These are phyloP conservation scores for Candolleomyces aberdarensis DNA, from an alignment of 768 basidiomycete genomes.

Conservation along the genomic window DNA sequence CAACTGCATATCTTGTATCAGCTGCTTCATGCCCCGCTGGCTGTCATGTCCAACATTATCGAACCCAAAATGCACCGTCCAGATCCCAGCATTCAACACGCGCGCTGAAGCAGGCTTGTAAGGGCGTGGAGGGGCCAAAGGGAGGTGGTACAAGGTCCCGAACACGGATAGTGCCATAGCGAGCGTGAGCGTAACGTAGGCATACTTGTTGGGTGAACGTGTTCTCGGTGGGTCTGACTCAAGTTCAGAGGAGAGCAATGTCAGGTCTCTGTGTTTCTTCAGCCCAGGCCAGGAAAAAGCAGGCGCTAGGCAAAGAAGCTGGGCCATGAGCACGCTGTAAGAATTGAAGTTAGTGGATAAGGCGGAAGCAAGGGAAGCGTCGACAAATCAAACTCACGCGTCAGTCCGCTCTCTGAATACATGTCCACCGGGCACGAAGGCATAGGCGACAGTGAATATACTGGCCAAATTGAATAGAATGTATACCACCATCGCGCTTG, in stretches of 20 bases:
- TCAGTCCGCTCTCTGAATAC: conserved; percentile 77
- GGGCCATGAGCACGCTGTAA: conserved; percentile 50
- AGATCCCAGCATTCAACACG: conserved; percentile 80
- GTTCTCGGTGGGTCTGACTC: conserved; percentile 6
- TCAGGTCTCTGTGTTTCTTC: background rate
- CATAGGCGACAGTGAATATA: conserved; percentile 86
- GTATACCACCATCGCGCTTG: conserved; percentile 56
- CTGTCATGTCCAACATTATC: conserved; percentile 75
- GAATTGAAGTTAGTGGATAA: conserved; percentile 1
- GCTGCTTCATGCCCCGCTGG: conserved; percentile 60
- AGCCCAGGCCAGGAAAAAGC: conserved; percentile 21
- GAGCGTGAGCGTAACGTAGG: conserved; percentile 32
- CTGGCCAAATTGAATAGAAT: conserved; percentile 63
- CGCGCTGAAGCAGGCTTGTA: conserved; percentile 45
- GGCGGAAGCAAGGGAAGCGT: background rate
- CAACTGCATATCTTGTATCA: conserved; percentile 74
- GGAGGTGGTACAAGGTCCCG: conserved; percentile 52
- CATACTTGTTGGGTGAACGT: conserved; percentile 20
- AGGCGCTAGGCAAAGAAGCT: conserved; percentile 46
- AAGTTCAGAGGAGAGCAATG: background rate
- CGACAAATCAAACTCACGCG: conserved; percentile 40
- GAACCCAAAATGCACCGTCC: conserved; percentile 89
- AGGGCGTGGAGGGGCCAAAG: conserved; percentile 46
- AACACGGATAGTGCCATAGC: conserved; percentile 48
- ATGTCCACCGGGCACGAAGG: conserved; percentile 80